Conservation (phyloP, 2,329 filamentous ascomycete species). For the Ophiostoma sp. region DNA sequence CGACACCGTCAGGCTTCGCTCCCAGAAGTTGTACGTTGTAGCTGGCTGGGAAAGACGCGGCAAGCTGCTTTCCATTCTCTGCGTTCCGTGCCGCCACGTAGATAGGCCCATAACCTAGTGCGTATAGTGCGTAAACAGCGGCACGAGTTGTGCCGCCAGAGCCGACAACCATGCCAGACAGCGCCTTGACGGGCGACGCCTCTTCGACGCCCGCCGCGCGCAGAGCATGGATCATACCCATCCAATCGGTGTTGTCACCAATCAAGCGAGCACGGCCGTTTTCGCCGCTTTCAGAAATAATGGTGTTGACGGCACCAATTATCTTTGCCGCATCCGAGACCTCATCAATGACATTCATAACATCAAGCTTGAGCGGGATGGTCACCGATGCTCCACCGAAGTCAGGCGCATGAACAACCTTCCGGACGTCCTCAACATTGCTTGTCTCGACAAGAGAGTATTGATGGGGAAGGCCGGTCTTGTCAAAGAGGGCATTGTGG, state of each 20-base stretch:
- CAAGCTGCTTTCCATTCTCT: conserved; percentile 62
- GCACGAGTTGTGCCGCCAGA: conserved; percentile 89
- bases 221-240: conserved; percentile 80
- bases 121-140: conserved; percentile 80
- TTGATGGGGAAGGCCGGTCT: conserved; percentile 75
- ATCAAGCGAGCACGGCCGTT: conserved; percentile 52
- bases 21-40: conserved; percentile 66
- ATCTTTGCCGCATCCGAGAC: conserved; percentile 70
- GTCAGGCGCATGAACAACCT: conserved; percentile 61
- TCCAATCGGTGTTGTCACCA: conserved; percentile 94
- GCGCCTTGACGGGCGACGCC: conserved; percentile 33
- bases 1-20: conserved; percentile 38
- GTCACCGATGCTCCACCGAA: conserved; percentile 96
- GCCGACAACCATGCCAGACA: conserved; percentile 75
- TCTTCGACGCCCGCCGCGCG: conserved; percentile 58
- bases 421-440: conserved; percentile 53
- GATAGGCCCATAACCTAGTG: conserved; percentile 77
- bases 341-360: conserved; percentile 75
- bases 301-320: conserved; percentile 93
- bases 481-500: conserved; percentile 77
- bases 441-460: conserved; percentile 75
- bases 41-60: conserved; percentile 63
- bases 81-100: conserved; percentile 77
- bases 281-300: conserved; percentile 55
- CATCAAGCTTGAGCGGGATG: conserved; percentile 87